Base-by-base conservation (phyloP, 306 rosid species). In the Oemleria cerasiformis region DNA sequence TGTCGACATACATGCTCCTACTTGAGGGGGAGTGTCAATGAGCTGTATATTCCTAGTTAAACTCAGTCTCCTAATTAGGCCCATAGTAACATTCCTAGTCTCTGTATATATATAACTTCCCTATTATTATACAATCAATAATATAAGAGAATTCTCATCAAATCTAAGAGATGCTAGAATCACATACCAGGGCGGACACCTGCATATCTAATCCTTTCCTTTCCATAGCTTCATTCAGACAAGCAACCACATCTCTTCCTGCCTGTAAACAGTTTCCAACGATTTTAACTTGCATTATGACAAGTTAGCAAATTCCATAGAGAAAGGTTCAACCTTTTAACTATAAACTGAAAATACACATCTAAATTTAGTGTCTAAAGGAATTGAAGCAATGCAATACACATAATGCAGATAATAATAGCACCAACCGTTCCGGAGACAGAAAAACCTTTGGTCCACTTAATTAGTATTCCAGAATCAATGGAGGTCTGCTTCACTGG, bases 391-490 rank as follows among this genome's bases (percentile, higher is more conserved):
- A 54, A 54, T 19, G 13, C 9, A 54, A 16, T 8, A 9, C 11
- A 14, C 34, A 56, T 15, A 65, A 41, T 43, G 45, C 9, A 7
- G 68, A 36, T 70, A 79, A 16, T 7, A 1, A 21, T 54, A 25
- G 23, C 15, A 75, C 90, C 19, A 73, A 93, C 98, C 68, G 93
- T 78, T 87, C 98, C 97, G 73, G 97, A 83, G 56, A 90, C 97
- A 2, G 90, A 84, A 81, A 93, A 93, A 20, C 98, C 98, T 65
- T 93, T 93, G 20, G 98, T 93, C 98, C 98, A 93, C 74, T 93
- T 91, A 70, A 86, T 82, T n/a, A 93, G 86, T 68, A 88, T 86
- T 59, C 98, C 98, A 43, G 98, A 91, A 71, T 88, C 85, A 45
- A 93, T 86, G 59, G 97, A 91, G 9, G 88, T 87, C 72, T 93